A percentile compares a stretch with the other conserved stretches of the same genome.
phyloP scores from a whole-genome alignment of 768 basidiomycete species.

The Podaxis sp. region DNA sequence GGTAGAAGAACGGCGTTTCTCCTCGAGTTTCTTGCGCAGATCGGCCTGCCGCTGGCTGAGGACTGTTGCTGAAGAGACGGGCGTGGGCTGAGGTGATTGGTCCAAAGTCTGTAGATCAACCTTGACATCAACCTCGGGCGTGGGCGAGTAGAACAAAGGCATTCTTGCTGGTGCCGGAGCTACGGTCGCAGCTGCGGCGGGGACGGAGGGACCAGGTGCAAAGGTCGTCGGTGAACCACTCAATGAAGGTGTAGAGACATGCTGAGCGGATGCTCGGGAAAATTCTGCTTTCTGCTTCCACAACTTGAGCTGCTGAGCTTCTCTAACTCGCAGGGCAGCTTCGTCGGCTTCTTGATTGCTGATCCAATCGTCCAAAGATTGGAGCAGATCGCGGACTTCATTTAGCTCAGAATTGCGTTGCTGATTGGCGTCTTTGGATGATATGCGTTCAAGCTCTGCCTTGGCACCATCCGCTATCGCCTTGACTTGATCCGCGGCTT shows the following conservation, averaged over 20 bases:
- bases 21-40: neutral
- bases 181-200: neutral
- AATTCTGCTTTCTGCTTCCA: neutral
- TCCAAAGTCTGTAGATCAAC: neutral
- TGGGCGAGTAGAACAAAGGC: slow-evolving; percentile 5
- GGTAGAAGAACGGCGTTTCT: neutral
- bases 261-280: neutral
- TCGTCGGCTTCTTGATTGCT: slow-evolving; percentile 8
- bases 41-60: neutral
- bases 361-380: slow-evolving; percentile 1
- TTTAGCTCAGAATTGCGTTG: neutral
- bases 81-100: neutral
- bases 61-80: neutral
- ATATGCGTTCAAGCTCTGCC: slow-evolving; percentile 10
- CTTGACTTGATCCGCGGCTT: slow-evolving; percentile 3
- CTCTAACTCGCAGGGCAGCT: neutral
- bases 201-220: neutral
- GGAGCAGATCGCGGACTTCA: slow-evolving; percentile 3
- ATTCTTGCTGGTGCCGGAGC: neutral
- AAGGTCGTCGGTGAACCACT: neutral
- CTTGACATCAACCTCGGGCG: slow-evolving; percentile 11
- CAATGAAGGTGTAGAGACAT: neutral
- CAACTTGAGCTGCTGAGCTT: neutral
- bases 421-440: neutral
- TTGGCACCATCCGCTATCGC: slow-evolving; percentile 11